These are phyloP conservation scores for Rhizopogon vulgaris DNA, from an alignment of 768 basidiomycete species.

Conservation along the genomic window DNA sequence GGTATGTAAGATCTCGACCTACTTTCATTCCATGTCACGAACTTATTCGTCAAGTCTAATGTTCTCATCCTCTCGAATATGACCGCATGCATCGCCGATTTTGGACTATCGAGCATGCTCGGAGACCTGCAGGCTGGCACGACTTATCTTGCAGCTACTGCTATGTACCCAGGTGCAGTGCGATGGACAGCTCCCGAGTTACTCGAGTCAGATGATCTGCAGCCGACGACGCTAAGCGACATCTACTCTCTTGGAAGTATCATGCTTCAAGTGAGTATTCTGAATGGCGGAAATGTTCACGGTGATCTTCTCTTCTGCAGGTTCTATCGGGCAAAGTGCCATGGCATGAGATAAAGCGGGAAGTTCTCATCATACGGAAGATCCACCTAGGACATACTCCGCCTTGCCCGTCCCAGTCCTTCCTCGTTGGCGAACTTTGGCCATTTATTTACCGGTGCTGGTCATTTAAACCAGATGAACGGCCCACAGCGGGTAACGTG, in stretches of 20 bases:
- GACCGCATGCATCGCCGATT: constrained; percentile 34
- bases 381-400: no score
- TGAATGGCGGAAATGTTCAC: neutral
- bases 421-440: no score
- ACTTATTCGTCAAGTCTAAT: constrained; percentile 6
- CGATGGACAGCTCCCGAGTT: constrained; percentile 40
- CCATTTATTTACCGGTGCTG: neutral
- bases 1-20: constrained; percentile 6
- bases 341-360: constrained; percentile 3
- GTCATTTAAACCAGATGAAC: neutral
- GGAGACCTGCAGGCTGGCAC: constrained; percentile 26
- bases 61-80: constrained; percentile 31
- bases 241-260: constrained; percentile 18
- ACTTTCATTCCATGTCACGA: neutral
- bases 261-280: constrained; percentile 14
- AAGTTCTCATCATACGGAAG: neutral
- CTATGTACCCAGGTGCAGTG: constrained; percentile 28
- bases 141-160: constrained; percentile 25
- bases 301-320: constrained; percentile 9
- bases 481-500: neutral
- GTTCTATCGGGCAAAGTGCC: constrained; percentile 12
- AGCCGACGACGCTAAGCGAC: constrained; percentile 9
- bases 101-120: constrained; percentile 35
- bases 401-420: no score
- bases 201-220: constrained; percentile 7